These are phyloP conservation scores for Curvularia eragrostidis DNA, from an alignment of 2,329 filamentous ascomycete species.

Conservation along the genomic window DNA sequence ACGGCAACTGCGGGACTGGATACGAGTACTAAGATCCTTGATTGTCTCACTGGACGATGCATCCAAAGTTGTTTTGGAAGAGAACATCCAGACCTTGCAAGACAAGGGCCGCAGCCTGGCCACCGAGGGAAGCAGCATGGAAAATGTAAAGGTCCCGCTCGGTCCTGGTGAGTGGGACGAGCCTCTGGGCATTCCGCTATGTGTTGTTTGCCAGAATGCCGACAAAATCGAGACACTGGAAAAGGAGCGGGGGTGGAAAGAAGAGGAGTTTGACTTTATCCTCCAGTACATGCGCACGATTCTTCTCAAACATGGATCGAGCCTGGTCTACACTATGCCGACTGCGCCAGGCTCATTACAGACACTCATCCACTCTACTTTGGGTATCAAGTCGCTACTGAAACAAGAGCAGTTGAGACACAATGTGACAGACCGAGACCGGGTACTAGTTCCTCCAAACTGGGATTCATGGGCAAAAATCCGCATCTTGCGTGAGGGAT, in stretches of 20 bases:
- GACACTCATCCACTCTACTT: conserved; percentile 80
- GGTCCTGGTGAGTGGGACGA: conserved; percentile 95
- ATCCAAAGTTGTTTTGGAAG: conserved; percentile 83
- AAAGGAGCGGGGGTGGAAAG: conserved; percentile 89
- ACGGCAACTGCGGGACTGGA: conserved; percentile 86
- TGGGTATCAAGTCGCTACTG: conserved; percentile 84
- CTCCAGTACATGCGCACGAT: conserved; percentile 91
- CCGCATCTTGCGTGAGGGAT: conserved; percentile 85
- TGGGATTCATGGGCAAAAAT: conserved; percentile 99
- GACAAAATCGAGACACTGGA: conserved; percentile 92
- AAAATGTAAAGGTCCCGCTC: conserved; percentile 67
- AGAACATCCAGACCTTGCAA: conserved; percentile 80
- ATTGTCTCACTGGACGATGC: conserved; percentile 76
- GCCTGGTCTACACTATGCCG: conserved; percentile 56
- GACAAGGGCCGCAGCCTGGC: conserved; percentile 56
- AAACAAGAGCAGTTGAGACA: conserved; percentile 57
- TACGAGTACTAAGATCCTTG: conserved; percentile 79
- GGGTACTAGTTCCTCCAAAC: conserved; percentile 91
- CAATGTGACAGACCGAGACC: conserved; percentile 91
- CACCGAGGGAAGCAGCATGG: conserved; percentile 39
- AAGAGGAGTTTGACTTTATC: conserved; percentile 95
- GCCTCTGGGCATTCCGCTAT: conserved; percentile 82
- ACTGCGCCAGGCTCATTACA: conserved; percentile 74
- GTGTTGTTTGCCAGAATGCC: conserved; percentile 95
- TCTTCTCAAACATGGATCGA: conserved; percentile 75